These are phyloP conservation scores for Entelexis paramagnoliae DNA, from an alignment of 1,139 yeast genomes.

Conservation along the genomic window DNA sequence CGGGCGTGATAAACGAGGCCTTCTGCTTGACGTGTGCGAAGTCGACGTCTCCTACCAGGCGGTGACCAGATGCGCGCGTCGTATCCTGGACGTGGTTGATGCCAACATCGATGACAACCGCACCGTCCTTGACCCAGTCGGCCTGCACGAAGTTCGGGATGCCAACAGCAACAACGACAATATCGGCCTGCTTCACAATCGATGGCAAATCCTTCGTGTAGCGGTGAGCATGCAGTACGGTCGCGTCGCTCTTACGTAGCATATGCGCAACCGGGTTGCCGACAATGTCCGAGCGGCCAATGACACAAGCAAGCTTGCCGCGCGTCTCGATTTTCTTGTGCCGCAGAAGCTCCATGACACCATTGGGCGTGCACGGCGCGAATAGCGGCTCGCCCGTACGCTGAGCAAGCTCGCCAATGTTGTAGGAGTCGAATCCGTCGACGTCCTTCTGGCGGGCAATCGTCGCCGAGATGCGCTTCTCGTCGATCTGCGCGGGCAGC, in stretches of 20 bases:
- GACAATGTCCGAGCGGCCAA: constrained; percentile 93
- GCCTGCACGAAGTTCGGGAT: constrained; percentile 73
- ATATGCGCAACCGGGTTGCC: constrained; percentile 87
- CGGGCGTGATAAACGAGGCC: constrained; percentile 82
- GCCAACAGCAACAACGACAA: constrained; percentile 89
- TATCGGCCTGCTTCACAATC: constrained; percentile 64
- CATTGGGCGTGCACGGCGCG: constrained; percentile 95
- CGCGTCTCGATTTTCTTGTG: constrained; percentile 50
- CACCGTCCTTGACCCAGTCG: constrained; percentile 76
- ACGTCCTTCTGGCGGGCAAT: constrained; percentile 79
- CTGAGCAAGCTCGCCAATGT: constrained; percentile 86
- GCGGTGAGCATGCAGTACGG: constrained; percentile 81
- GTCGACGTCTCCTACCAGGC: constrained; percentile 92
- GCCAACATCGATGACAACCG: constrained; percentile 92
- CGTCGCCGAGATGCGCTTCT: constrained; percentile 63
- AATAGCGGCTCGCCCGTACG: constrained; percentile 77
- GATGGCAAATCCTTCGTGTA: constrained; percentile 54
- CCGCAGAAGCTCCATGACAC: constrained; percentile 68
- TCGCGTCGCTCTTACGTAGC: constrained; percentile 67
- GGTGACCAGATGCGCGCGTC: constrained; percentile 68
- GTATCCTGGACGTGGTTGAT: constrained; percentile 77
- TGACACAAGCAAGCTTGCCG: constrained; percentile 84
- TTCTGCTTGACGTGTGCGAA: constrained; percentile 52
- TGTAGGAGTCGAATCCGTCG: constrained; percentile 87
- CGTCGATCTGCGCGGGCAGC: constrained; percentile 71